Base-by-base conservation (phyloP, 805 yeast genomes). In the Kuraishia ogatae region DNA sequence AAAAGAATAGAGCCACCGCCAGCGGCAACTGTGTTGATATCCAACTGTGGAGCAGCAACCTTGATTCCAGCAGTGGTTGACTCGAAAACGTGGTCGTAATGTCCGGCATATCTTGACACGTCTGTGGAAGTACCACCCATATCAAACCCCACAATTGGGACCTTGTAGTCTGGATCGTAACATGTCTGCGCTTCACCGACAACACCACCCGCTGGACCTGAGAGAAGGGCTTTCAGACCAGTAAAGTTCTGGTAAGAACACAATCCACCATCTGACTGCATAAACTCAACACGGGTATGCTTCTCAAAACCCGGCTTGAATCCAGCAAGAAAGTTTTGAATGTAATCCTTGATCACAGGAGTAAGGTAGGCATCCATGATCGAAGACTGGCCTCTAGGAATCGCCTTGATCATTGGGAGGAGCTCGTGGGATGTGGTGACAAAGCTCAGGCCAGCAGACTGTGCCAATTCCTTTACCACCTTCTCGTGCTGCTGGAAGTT, bases 141-240 rank as follows among this genome's bases (percentile, higher is more conserved):
- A 68, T 89, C 96, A 61, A 89, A 87, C 0, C 94, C 96, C 55
- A 89, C 80, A 50, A 87, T 74, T 0, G 96, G 92, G 22, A 79
- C 76, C 15, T 71, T 70, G 56, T 79, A 78, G n/a, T 70, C 63
- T 1, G 71, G 69, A 57, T 82, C 76, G 66, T 77, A 90, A 58
- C 96, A 89, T 0, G 98, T 92, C 54, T 82, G 78, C 0, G 97
- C 89, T 62, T 83, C 89, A 0, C 98, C 98, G 35, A 93, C 97
- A 57, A 93, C 96, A 53, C 98, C 98, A 46, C 98, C 98, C 10
- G 98, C 98, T 1, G 98, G 98, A 1, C 98, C 98, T 1, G 97
- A 89, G 48, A 93, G 71, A 52, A 93, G 88, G 2, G 98, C 96
- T 61, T 83, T 79, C 47, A 93, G 73, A 1, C 98, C 98, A 0